A percentile compares a stretch with the other conserved stretches of the same genome.
These are phyloP conservation scores for Termitomyces sp. DNA, from an alignment of 768 basidiomycete species.

Conservation along the genomic window DNA sequence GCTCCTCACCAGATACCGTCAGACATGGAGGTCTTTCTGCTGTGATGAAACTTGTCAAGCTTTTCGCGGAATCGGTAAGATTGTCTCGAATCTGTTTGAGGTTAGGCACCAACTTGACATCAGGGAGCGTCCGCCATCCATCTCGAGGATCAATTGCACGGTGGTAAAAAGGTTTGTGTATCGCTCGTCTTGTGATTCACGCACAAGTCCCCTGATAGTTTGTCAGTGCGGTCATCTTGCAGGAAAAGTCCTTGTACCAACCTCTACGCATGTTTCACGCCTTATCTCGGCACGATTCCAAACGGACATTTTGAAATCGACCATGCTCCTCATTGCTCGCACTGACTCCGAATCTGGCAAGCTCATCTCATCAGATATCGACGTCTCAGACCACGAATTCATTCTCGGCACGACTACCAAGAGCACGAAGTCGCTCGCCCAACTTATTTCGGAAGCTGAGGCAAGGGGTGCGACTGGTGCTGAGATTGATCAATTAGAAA, in stretches of 20 bases:
- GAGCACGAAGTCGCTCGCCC: conserved; percentile 51
- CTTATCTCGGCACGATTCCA: conserved; percentile 86
- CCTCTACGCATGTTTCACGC: conserved; percentile 80
- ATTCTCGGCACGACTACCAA: conserved; percentile 56
- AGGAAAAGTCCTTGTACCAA: conserved; percentile 90
- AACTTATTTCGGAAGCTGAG: conserved; percentile 66
- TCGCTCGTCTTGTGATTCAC: neutral
- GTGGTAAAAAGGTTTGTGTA: conserved; percentile 74
- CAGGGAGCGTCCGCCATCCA: conserved; percentile 88
- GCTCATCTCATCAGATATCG: conserved; percentile 80
- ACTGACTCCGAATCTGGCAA: conserved; percentile 88
- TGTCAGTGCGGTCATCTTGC: conserved; percentile 77
- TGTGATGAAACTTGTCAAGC: conserved; percentile 90
- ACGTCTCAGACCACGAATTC: conserved; percentile 76
- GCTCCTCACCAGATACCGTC: conserved; percentile 5
- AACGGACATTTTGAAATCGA: conserved; percentile 82
- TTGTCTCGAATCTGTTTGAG: neutral
- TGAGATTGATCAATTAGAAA: conserved; percentile 71
- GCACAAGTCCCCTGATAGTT: neutral
- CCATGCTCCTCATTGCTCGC: conserved; percentile 86
- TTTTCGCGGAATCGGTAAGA: conserved; percentile 85
- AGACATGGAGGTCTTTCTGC: conserved; percentile 92
- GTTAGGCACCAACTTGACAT: neutral
- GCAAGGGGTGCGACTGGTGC: conserved; percentile 53
- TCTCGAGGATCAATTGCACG: conserved; percentile 90